phyloP scores from a whole-genome alignment of 257 asterid species.

The Scutellaria minor region DNA sequence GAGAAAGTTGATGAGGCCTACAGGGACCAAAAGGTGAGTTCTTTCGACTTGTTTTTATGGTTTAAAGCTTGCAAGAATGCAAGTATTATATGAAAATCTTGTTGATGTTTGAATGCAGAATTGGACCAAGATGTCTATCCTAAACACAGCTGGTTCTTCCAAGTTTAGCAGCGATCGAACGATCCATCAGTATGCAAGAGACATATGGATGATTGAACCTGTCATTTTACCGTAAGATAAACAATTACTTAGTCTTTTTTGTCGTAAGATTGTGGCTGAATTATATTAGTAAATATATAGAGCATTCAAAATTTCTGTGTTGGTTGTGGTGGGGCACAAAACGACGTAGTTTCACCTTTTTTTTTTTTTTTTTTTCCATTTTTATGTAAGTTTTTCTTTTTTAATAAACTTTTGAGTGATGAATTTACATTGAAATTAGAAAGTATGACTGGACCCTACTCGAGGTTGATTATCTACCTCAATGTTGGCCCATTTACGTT shows the following conservation, averaged over 20 bases:
- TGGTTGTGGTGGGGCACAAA: no score
- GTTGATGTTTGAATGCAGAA: constrained; percentile 41
- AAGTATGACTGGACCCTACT: no score
- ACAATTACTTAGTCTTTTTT: background rate
- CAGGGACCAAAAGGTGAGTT: constrained; percentile 56
- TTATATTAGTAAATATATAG: background rate
- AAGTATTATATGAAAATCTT: no score
- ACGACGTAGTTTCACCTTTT: no score
- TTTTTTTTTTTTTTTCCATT: no score
- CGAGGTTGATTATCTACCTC: no score
- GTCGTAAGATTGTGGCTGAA: constrained; percentile 8
- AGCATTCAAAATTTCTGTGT: background rate
- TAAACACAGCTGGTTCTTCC: constrained; percentile 68
- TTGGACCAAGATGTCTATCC: constrained; percentile 74
- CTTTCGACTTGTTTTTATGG: background rate
- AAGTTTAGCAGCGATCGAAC: constrained; percentile 78
- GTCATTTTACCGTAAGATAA: constrained; percentile 45
- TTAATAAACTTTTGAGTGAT: background rate
- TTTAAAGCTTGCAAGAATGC: background rate
- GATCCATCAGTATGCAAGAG: constrained; percentile 66
- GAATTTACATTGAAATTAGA: background rate
- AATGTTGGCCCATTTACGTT: no score
- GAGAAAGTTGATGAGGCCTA: constrained; percentile 69
- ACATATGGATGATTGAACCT: constrained; percentile 73
- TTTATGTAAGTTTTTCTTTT: no score